Evolutionary conservation across 495 filamentous ascomycete species (phyloP), one percentile per base, ranked within the genome.

Genomic region (Apiosordaria backusii): DNA sequence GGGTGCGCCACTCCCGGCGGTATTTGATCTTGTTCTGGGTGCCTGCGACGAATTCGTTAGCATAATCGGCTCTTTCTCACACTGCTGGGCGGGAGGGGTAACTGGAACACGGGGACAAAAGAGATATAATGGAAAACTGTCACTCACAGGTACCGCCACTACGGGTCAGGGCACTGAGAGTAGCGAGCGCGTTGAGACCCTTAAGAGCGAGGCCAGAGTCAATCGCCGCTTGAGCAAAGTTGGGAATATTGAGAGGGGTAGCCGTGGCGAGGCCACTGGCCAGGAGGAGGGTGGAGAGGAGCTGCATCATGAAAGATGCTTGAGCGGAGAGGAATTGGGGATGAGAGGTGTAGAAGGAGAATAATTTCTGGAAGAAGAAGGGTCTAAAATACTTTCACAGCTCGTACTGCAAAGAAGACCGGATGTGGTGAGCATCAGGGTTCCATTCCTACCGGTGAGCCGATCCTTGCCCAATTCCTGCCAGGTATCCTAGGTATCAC

Each of bases 1-100:
- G 75, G 0, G 79, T 71, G 40, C 78, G 69, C 72, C 73, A 75
- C 57, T 75, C 73, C 58, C 69, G 70, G 45, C 73, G 70, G 40
- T 74, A 55, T 64, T 72, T 74, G 67, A 75, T 57, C 35, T 73
- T 75, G 57, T 19, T 29, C 1, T 40, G 9, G 50, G 67, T 72
- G 68, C n/a, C n/a, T n/a, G n/a, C n/a, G n/a, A n/a, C n/a, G n/a
- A n/a, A n/a, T n/a, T n/a, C n/a, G n/a, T n/a, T n/a, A n/a, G n/a
- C n/a, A n/a, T n/a, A n/a, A n/a, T n/a, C n/a, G n/a, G n/a, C n/a
- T n/a, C n/a, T n/a, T n/a, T n/a, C n/a, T n/a, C n/a, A n/a, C n/a
- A n/a, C n/a, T n/a, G n/a, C n/a, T n/a, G n/a, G n/a, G n/a, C n/a
- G n/a, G n/a, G n/a, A n/a, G n/a, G n/a, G n/a, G n/a, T n/a, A n/a